A percentile compares a stretch with the other conserved stretches of the same genome.
phyloP scores from a whole-genome alignment of 2,329 filamentous ascomycete species.

The Penicillium polonicum region DNA sequence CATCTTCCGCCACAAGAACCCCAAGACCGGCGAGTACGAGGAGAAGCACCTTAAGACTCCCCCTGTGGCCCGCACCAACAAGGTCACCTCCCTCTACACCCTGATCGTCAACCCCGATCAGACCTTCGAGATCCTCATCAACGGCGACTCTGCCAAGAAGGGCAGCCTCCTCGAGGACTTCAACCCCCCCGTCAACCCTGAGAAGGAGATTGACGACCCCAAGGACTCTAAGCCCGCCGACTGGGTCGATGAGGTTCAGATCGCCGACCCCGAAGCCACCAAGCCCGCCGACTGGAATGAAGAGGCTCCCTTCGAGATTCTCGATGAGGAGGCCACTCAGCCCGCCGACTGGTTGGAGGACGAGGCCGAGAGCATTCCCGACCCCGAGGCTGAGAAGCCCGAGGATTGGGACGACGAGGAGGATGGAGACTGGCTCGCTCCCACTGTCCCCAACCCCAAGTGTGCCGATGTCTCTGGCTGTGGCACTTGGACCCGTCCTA shows the following conservation, averaged over 20 bases:
- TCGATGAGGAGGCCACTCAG: constrained; percentile 86
- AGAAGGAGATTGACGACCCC: constrained; percentile 89
- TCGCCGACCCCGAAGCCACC: constrained; percentile 84
- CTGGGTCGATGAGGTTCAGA: constrained; percentile 93
- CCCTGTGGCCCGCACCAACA: constrained; percentile 82
- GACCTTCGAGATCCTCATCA: constrained; percentile 87
- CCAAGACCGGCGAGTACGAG: constrained; percentile 98
- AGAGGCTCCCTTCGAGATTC: constrained; percentile 93
- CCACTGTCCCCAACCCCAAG: constrained; percentile 92
- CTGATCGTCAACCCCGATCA: constrained; percentile 96
- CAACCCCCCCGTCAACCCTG: constrained; percentile 85
- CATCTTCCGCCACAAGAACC: constrained; percentile 99
- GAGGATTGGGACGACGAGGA: constrained; percentile 99
- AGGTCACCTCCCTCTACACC: constrained; percentile 93
- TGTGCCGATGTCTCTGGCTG: constrained; percentile 91
- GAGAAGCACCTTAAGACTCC: constrained; percentile 94
- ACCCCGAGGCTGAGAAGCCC: constrained; percentile 95
- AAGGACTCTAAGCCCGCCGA: constrained; percentile 91
- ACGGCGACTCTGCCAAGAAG: constrained; percentile 82
- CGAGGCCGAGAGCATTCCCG: constrained; percentile 77
- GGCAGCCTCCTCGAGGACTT: constrained; percentile 95
- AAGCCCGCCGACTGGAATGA: constrained; percentile 99
- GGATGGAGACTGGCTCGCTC: constrained; percentile 94
- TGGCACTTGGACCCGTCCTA: constrained; percentile 85
- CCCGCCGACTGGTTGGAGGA: constrained; percentile 96